Conservation (phyloP, 2,329 filamentous ascomycete genomes). For the Botrytis medusae region DNA sequence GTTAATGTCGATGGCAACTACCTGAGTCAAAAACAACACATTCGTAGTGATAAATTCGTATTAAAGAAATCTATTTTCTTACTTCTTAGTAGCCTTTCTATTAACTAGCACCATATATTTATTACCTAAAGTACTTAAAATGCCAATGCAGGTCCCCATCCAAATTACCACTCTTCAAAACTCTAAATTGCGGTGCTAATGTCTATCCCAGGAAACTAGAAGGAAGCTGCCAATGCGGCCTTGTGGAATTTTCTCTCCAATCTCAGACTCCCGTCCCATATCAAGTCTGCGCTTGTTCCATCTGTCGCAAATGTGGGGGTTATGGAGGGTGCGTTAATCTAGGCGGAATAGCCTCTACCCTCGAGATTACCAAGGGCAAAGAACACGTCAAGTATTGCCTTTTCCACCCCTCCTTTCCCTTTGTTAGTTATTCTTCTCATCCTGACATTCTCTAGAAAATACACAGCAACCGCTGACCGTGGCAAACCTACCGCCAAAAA, state of each 20-base stretch:
- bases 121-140: neutral
- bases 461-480: constrained; percentile 46
- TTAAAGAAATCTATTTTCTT: neutral
- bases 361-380: constrained; percentile 45
- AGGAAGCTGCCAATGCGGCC: constrained; percentile 51
- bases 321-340: constrained; percentile 48
- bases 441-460: constrained; percentile 42
- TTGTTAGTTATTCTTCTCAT: neutral
- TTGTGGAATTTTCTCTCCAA: constrained; percentile 47
- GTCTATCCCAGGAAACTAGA: constrained; percentile 44
- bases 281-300: constrained; percentile 50
- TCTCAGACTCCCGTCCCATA: constrained; percentile 50
- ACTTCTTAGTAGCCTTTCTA: neutral
- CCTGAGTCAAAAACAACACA: neutral
- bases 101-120: too few relatives aligned
- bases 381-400: constrained; percentile 46
- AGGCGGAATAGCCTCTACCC: constrained; percentile 45
- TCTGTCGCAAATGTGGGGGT: constrained; percentile 50
- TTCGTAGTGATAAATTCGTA: neutral
- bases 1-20: neutral
- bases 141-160: constrained; percentile 12
- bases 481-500: constrained; percentile 43
- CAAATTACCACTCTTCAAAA: neutral
- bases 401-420: neutral
- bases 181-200: neutral